Conservation (phyloP, 2,329 filamentous ascomycete genomes). For the Ramichloridium luteum region DNA sequence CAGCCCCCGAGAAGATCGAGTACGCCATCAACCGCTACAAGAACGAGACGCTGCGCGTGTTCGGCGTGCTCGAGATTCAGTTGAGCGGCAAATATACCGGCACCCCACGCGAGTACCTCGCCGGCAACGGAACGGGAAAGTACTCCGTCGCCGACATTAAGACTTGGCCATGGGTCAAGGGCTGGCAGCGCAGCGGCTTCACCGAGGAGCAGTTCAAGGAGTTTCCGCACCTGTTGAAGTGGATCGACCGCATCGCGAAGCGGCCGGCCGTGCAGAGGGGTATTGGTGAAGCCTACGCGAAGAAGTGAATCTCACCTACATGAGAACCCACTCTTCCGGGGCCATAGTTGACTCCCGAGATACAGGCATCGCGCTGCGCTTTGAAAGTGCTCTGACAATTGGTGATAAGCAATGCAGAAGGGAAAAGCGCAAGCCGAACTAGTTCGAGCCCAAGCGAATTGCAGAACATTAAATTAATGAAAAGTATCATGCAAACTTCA, state of each 20-base stretch:
- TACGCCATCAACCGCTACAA: constrained; percentile 41
- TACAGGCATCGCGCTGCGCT: background rate
- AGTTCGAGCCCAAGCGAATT: too few species aligned
- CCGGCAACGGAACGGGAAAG: constrained; percentile 42
- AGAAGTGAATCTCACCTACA: too few species aligned
- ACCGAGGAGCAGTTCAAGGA: constrained; percentile 36
- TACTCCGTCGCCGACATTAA: constrained; percentile 44
- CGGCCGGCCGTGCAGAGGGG: constrained; percentile 38
- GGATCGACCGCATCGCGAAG: constrained; percentile 41
- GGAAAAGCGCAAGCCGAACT: too few species aligned
- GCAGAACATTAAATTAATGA: too few species aligned
- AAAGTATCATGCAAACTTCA: too few species aligned
- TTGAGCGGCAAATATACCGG: constrained; percentile 41
- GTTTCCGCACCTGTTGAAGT: constrained; percentile 42
- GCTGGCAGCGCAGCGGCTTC: constrained; percentile 33
- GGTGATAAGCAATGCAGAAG: too few species aligned
- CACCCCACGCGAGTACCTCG: constrained; percentile 39
- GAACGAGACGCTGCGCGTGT: constrained; percentile 41
- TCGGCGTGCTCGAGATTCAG: constrained; percentile 44
- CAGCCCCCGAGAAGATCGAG: constrained; percentile 35
- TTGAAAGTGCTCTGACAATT: background rate
- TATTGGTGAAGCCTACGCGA: constrained; percentile 26
- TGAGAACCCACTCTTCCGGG: too few species aligned
- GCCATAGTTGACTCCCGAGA: too few species aligned
- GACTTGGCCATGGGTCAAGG: constrained; percentile 40